Percentiles rank a stretch among this genome's conserved stretches.
Conservation (phyloP, 345 rosid species). For the Streptanthus diversifolius region DNA sequence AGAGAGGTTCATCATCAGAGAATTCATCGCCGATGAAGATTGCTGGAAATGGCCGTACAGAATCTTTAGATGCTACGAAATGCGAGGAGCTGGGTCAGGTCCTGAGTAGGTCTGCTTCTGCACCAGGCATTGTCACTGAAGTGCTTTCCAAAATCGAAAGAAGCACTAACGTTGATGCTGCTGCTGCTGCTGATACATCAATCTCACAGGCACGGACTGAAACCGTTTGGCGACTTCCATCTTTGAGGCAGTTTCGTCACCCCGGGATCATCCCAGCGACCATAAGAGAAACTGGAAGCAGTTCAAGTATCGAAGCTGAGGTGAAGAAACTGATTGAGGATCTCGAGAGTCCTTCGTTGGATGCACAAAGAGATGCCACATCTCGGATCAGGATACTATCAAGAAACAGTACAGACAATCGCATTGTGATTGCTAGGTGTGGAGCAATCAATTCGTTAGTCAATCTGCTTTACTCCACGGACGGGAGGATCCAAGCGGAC, state of each 20-base stretch:
- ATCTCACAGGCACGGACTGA: neutral
- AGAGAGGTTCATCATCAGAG: conserved; percentile 23
- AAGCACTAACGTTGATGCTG: neutral
- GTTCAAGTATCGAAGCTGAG: conserved; percentile 65
- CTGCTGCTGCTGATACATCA: neutral
- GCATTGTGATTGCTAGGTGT: conserved; percentile 68
- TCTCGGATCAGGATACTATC: conserved; percentile 64
- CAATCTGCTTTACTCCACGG: conserved; percentile 53
- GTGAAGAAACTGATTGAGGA: conserved; percentile 68
- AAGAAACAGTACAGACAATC: conserved; percentile 70
- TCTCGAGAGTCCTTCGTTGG: conserved; percentile 51
- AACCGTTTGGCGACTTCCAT: conserved; percentile 51
- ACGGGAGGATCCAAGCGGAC: conserved; percentile 59
- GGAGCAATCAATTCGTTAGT: conserved; percentile 69
- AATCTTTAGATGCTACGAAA: conserved; percentile 37
- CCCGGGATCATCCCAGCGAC: conserved; percentile 71
- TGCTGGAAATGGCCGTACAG: conserved; percentile 20
- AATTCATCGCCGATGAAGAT: conserved; percentile 1
- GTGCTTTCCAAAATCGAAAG: conserved; percentile 42
- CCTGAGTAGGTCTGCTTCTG: conserved; percentile 61
- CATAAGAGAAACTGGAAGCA: conserved; percentile 59
- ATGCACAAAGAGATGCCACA: conserved; percentile 61
- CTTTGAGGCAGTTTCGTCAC: conserved; percentile 48
- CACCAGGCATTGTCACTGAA: conserved; percentile 44
- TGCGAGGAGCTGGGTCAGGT: conserved; percentile 39